Conservation (phyloP, 2,329 filamentous ascomycete species). For the Epichloe elymi region DNA sequence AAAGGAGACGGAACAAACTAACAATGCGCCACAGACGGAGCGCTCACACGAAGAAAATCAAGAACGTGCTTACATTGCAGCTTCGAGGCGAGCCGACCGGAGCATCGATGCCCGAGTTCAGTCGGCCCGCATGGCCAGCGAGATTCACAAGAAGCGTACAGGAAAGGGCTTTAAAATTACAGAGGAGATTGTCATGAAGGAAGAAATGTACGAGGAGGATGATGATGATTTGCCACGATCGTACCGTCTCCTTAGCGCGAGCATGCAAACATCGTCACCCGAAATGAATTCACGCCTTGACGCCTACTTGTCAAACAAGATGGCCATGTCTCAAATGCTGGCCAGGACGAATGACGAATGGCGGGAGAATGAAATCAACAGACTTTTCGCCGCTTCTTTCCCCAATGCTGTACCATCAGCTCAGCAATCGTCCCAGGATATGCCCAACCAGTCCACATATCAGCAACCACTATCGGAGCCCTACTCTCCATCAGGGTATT, state of each 20-base stretch:
- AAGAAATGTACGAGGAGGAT: slow-evolving; percentile 95
- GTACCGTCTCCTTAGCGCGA: slow-evolving; percentile 49
- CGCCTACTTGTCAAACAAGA: slow-evolving; percentile 28
- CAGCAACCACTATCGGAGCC: slow-evolving; percentile 1
- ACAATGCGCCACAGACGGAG: slow-evolving; percentile 41
- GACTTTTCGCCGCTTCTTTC: slow-evolving; percentile 33
- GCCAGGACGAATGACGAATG: slow-evolving; percentile 23
- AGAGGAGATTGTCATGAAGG: slow-evolving; percentile 73
- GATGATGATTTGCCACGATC: slow-evolving; percentile 65
- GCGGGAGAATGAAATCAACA: slow-evolving; percentile 33
- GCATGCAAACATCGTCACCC: slow-evolving; percentile 45
- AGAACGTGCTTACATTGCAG: slow-evolving; percentile 83
- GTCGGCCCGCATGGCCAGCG: slow-evolving; percentile 77
- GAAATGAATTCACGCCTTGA: slow-evolving; percentile 51
- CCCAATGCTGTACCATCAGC: slow-evolving; percentile 21
- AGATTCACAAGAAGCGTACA: slow-evolving; percentile 78
- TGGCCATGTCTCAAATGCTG: slow-evolving; percentile 29
- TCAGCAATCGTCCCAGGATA: slow-evolving; percentile 9
- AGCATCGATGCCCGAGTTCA: slow-evolving; percentile 79
- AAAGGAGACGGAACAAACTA: not conserved
- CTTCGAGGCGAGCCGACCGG: slow-evolving; percentile 74
- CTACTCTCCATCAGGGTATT: not conserved
- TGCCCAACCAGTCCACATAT: slow-evolving; percentile 2
- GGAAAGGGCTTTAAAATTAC: slow-evolving; percentile 72
- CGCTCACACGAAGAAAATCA: slow-evolving; percentile 71